phyloP scores from a whole-genome alignment of 202 grass and related monocot genomes.

The Hordeum pubiflorum region DNA sequence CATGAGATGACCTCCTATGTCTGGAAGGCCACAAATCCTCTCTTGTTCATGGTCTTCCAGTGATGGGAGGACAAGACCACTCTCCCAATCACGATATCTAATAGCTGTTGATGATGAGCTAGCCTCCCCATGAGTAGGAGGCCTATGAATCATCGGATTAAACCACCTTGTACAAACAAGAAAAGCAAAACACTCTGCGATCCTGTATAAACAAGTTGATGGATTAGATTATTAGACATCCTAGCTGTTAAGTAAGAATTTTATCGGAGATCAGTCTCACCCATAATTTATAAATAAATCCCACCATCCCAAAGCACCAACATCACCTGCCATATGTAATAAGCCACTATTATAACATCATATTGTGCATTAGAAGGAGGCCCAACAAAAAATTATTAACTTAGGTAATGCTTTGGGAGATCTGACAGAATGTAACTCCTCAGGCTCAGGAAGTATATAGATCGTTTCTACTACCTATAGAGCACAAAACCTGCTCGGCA shows the following conservation, averaged over 20 bases:
- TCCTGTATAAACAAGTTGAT: constrained; percentile 46
- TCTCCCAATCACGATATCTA: constrained; percentile 80
- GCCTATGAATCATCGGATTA: constrained; percentile 91
- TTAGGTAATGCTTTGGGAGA: neutral
- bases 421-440: neutral
- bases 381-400: neutral
- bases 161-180: constrained; percentile 93
- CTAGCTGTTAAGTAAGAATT: constrained; percentile 10
- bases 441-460: neutral
- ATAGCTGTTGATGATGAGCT: constrained; percentile 68
- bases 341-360: constrained; percentile 13
- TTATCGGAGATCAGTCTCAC: constrained; percentile 30
- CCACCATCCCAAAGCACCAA: constrained; percentile 87
- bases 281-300: constrained; percentile 95
- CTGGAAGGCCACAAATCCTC: constrained; percentile 70
- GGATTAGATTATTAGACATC: constrained; percentile 24
- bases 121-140: constrained; percentile 53
- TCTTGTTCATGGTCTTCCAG: constrained; percentile 71
- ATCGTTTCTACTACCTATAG: neutral
- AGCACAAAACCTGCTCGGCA: neutral
- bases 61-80: constrained; percentile 65
- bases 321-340: constrained; percentile 57
- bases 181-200: constrained; percentile 92
- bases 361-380: neutral
- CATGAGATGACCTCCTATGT: constrained; percentile 86